phyloP scores from a whole-genome alignment of 441 rosid genomes.

The Erodium trifolium region DNA sequence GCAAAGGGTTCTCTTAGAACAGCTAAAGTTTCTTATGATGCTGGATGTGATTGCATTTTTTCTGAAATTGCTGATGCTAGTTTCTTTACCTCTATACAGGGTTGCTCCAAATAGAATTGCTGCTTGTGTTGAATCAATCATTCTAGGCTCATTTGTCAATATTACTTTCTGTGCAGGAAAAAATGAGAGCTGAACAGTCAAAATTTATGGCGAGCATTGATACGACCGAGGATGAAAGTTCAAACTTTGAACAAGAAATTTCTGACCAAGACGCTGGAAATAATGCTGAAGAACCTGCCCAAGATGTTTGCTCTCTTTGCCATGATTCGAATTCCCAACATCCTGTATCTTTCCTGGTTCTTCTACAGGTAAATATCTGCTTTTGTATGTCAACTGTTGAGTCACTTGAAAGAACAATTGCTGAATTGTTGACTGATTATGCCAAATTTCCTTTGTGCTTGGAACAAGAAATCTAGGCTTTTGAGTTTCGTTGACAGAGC shows the following conservation, averaged over 20 bases:
- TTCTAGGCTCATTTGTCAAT: constrained; percentile 17
- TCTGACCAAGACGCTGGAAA: constrained; percentile 32
- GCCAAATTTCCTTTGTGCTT: constrained; percentile 15
- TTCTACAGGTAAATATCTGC: constrained; percentile 68
- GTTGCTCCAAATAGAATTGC: neutral
- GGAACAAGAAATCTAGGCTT: constrained; percentile 81
- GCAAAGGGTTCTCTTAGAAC: neutral
- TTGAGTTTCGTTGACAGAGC: constrained; percentile 70
- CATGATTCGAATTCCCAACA: constrained; percentile 66
- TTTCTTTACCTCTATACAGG: neutral
- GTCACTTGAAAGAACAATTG: neutral
- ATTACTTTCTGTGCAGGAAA: constrained; percentile 49
- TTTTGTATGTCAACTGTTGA: constrained; percentile 3
- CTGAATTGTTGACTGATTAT: neutral
- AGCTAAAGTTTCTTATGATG: neutral
- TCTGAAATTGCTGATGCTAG: neutral
- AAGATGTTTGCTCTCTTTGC: constrained; percentile 86
- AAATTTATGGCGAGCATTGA: constrained; percentile 68
- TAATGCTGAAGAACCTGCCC: constrained; percentile 34
- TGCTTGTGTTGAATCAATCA: constrained; percentile 13
- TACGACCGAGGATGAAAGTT: constrained; percentile 38
- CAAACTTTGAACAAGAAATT: constrained; percentile 41
- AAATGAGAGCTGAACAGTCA: constrained; percentile 95
- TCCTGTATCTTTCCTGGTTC: constrained; percentile 76
- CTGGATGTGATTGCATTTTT: neutral